A percentile compares a stretch with the other conserved stretches of the same genome.
Conservation (phyloP, 164 flowering plant species). For the Dillenia suffruticosa region DNA sequence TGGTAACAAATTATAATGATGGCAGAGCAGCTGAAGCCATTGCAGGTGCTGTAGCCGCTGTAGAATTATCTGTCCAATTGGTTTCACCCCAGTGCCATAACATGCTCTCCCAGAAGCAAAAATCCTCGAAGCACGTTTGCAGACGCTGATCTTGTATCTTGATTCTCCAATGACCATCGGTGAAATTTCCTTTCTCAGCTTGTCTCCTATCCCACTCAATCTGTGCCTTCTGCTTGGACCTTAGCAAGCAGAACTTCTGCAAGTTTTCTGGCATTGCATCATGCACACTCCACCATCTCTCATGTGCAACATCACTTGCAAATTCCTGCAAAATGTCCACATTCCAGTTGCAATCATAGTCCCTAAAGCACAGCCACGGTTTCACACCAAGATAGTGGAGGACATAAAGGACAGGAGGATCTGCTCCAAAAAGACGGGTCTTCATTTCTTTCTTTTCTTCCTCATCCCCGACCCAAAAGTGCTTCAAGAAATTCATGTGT, state of each 20-base stretch:
- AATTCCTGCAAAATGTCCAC: conserved; percentile 73
- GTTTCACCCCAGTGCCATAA: conserved; percentile 79
- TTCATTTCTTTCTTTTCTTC: conserved; percentile 63
- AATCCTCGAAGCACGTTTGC: conserved; percentile 47
- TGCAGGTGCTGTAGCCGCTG: conserved; percentile 19
- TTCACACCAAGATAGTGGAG: conserved; percentile 83
- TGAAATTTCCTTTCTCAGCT: conserved; percentile 75
- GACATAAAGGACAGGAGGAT: conserved; percentile 83
- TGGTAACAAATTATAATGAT: too few species aligned
- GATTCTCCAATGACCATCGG: conserved; percentile 83
- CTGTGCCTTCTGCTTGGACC: conserved; percentile 83
- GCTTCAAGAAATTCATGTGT: conserved; percentile 90
- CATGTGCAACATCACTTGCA: conserved; percentile 86
- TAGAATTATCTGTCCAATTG: conserved; percentile 57
- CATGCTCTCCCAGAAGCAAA: conserved; percentile 79
- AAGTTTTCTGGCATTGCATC: conserved; percentile 82
- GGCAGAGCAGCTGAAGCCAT: conserved; percentile 24
- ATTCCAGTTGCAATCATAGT: conserved; percentile 95
- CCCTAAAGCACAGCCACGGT: conserved; percentile 96
- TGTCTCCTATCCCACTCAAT: conserved; percentile 91
- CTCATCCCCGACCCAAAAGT: conserved; percentile 84
- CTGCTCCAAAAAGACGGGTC: conserved; percentile 67
- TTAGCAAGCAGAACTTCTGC: conserved; percentile 69
- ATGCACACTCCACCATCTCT: conserved; percentile 87
- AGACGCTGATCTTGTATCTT: conserved; percentile 56